Evolutionary conservation across 2,329 filamentous ascomycete genomes (phyloP).

Genomic region (Stachybotrys echinatus): DNA sequence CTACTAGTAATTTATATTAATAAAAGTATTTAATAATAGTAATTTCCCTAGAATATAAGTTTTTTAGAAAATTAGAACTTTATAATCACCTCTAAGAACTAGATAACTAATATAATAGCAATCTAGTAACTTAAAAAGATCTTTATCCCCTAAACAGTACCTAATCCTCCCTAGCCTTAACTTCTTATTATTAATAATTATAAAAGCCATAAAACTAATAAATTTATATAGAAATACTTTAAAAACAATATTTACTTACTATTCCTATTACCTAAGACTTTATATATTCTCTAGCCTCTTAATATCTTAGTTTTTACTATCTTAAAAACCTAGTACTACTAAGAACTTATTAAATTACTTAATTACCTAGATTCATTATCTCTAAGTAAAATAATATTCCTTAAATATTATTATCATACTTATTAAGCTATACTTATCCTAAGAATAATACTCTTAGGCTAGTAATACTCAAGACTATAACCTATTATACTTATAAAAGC

Average conservation of each 20-base stretch:
- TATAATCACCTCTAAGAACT: not conserved
- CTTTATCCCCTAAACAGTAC: not conserved
- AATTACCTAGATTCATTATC: too few relatives aligned
- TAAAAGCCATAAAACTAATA: slow-evolving; percentile 3
- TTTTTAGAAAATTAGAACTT: not conserved
- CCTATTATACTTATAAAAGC: not conserved
- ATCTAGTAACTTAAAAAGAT: not conserved
- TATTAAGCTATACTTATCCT: not conserved
- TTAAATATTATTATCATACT: not conserved
- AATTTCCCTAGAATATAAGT: slow-evolving; percentile 7
- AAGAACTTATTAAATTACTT: too few relatives aligned
- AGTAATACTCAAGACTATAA: not conserved
- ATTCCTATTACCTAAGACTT: too few relatives aligned
- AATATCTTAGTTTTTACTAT: too few relatives aligned
- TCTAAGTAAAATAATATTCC: not conserved
- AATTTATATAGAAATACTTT: slow-evolving; percentile 6
- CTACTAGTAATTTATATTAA: slow-evolving; percentile 16
- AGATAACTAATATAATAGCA: not conserved
- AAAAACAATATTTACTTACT: not conserved
- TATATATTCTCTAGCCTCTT: too few relatives aligned
- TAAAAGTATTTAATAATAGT: slow-evolving; percentile 10
- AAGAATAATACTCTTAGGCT: not conserved
- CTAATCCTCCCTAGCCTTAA: too few relatives aligned
- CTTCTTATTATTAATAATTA: not conserved
- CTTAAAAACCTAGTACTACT: too few relatives aligned